A percentile compares a stretch with the other conserved stretches of the same genome.
Evolutionary conservation across 2,329 filamentous ascomycete species (phyloP).

Genomic region (Fusarium anguioides): DNA sequence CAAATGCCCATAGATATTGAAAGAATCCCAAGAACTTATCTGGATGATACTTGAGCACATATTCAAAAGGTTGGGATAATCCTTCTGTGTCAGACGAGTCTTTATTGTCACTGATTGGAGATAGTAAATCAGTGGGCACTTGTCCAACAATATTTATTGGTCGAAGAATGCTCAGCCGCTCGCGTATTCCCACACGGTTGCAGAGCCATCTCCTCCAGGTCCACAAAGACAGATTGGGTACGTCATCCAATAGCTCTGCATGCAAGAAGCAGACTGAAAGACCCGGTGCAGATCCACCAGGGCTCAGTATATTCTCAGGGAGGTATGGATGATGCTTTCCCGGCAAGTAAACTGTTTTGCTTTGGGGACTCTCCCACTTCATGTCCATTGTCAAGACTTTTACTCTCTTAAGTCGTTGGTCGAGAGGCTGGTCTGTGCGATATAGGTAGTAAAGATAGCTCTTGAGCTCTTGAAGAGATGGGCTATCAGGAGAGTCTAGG

Average conservation of each 20-base stretch:
- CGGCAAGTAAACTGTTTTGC: constrained; percentile 9
- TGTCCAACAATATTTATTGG: too few species aligned
- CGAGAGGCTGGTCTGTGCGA: constrained; percentile 14
- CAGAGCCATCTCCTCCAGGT: constrained; percentile 24
- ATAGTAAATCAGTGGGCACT: too few species aligned
- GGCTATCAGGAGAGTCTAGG: too few species aligned
- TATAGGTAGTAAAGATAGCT: constrained; percentile 2
- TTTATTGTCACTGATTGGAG: neutral
- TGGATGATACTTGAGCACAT: constrained; percentile 19
- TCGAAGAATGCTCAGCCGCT: constrained; percentile 13
- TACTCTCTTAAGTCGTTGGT: accelerated
- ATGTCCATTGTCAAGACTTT: neutral
- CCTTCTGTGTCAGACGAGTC: constrained; percentile 22
- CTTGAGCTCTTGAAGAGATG: too few species aligned
- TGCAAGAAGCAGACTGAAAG: neutral
- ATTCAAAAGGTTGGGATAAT: constrained; percentile 7
- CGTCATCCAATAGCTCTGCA: neutral
- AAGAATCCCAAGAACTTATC: constrained; percentile 17
- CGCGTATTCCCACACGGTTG: constrained; percentile 8
- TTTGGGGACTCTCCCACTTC: accelerated
- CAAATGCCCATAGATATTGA: constrained; percentile 18
- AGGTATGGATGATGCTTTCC: constrained; percentile 10
- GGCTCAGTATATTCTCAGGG: constrained; percentile 8
- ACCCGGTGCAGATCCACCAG: neutral
- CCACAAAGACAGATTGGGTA: neutral